Conservation (phyloP, 2,329 filamentous ascomycete genomes). For the Aspergillus sp. region DNA sequence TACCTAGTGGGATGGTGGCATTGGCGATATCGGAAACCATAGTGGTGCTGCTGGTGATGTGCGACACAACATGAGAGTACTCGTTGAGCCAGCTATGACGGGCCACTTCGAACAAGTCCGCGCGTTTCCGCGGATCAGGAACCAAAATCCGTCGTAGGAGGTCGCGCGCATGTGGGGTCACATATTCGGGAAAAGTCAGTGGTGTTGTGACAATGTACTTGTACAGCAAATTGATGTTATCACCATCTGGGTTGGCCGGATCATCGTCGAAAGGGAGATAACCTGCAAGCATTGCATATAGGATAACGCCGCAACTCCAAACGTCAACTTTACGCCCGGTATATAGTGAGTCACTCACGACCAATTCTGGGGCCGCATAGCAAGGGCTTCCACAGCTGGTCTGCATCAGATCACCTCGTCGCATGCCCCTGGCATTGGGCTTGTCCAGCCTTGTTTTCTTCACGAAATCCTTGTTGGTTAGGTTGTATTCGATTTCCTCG, state of each 20-base stretch:
- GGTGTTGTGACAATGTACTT: constrained; percentile 98
- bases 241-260: constrained; percentile 93
- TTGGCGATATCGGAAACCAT: constrained; percentile 77
- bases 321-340: constrained; percentile 97
- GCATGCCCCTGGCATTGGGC: constrained; percentile 62
- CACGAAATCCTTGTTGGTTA: constrained; percentile 80
- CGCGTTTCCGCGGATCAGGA: constrained; percentile 86
- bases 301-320: constrained; percentile 97
- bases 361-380: constrained; percentile 92
- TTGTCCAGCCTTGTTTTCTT: constrained; percentile 80
- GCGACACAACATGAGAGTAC: constrained; percentile 90
- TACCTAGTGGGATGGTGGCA: constrained; percentile 58
- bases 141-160: constrained; percentile 87
- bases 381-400: constrained; percentile 97
- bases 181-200: constrained; percentile 96
- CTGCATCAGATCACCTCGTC: constrained; percentile 94
- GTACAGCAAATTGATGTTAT: constrained; percentile 98
- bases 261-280: constrained; percentile 98
- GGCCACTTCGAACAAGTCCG: constrained; percentile 93
- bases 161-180: constrained; percentile 91
- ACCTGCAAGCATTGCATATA: constrained; percentile 97
- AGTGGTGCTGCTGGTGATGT: constrained; percentile 93
- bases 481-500: constrained; percentile 80
- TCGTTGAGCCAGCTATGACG: constrained; percentile 97
- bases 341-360: constrained; percentile 94